A percentile compares a stretch with the other conserved stretches of the same genome.
Evolutionary conservation across 164 flowering plant species (phyloP).

Genomic region (Tinospora cordifolia): DNA sequence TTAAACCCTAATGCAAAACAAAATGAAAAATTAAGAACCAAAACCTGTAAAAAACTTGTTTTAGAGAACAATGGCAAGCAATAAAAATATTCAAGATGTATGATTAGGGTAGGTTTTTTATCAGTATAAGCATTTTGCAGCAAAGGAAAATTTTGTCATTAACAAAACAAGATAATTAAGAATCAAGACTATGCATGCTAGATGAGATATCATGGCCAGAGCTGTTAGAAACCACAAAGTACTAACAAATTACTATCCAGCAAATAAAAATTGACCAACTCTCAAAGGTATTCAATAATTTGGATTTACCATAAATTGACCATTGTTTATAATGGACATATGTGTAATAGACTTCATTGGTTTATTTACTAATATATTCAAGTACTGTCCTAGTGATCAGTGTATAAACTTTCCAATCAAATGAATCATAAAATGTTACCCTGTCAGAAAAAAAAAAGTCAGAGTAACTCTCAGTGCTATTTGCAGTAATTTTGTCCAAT

Average conservation of each 20-base stretch:
- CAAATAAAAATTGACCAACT: not conserved
- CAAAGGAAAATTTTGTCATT: not conserved
- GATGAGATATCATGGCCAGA: too few relatives aligned
- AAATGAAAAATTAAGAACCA: constrained; percentile 4
- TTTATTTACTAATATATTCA: not conserved
- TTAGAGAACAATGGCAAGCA: not conserved
- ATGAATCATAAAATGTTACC: too few relatives aligned
- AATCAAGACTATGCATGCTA: not conserved
- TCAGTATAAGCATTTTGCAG: not conserved
- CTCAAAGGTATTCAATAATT: not conserved
- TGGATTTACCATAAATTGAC: not conserved
- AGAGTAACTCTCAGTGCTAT: too few relatives aligned
- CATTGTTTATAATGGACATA: not conserved
- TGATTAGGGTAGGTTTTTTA: not conserved
- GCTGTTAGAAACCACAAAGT: not conserved
- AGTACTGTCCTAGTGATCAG: too few relatives aligned
- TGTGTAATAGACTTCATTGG: not conserved
- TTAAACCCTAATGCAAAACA: constrained; percentile 57
- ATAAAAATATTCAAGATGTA: not conserved
- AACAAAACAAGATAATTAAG: too few relatives aligned
- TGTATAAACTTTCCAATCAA: too few relatives aligned
- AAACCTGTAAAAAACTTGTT: not conserved
- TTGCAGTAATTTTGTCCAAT: not conserved
- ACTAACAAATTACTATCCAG: not conserved
- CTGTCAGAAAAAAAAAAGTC: too few relatives aligned